Percentiles rank a stretch among this genome's conserved stretches.
Evolutionary conservation across 768 basidiomycete species (phyloP).

Genomic region (Boletus rubroflammeus): DNA sequence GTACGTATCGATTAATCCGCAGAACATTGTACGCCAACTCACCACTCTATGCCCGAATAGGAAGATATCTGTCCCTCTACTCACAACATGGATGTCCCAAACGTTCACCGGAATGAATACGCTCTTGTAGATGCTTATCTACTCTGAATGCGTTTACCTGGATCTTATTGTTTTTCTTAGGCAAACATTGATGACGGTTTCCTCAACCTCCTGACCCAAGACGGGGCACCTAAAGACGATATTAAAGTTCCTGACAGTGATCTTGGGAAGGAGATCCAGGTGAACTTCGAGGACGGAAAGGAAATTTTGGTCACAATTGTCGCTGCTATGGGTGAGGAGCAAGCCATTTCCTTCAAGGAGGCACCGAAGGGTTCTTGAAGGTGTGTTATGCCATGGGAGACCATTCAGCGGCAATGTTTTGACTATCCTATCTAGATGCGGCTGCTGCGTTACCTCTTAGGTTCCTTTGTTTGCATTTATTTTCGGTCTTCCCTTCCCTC

Average conservation of each 20-base stretch:
- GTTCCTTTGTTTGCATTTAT: slow-evolving; percentile 20
- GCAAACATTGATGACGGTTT: slow-evolving; percentile 91
- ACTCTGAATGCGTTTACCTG: background rate
- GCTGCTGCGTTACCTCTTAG: background rate
- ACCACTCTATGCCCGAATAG: slow-evolving; percentile 37
- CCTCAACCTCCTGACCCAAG: slow-evolving; percentile 88
- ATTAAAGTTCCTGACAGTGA: slow-evolving; percentile 88
- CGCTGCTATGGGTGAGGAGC: slow-evolving; percentile 90
- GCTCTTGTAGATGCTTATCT: slow-evolving; percentile 57
- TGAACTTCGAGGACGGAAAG: slow-evolving; percentile 79
- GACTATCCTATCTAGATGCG: background rate
- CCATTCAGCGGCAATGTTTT: background rate
- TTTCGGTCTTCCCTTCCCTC: slow-evolving; percentile 4
- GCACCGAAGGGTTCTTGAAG: slow-evolving; percentile 59
- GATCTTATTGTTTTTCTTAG: slow-evolving; percentile 33
- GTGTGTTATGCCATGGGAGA: slow-evolving; percentile 4
- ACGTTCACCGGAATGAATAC: slow-evolving; percentile 88
- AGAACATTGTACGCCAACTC: background rate
- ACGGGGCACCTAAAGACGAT: slow-evolving; percentile 86
- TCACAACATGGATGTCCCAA: slow-evolving; percentile 99
- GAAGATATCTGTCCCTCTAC: slow-evolving; percentile 95
- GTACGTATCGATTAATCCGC: slow-evolving; percentile 40
- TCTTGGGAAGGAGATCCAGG: slow-evolving; percentile 66
- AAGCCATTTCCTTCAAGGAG: slow-evolving; percentile 87
- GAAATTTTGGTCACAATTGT: slow-evolving; percentile 85